Evolutionary conservation across 1,284 basidiomycete species (phyloP).

Genomic region (Melampsora americana): DNA sequence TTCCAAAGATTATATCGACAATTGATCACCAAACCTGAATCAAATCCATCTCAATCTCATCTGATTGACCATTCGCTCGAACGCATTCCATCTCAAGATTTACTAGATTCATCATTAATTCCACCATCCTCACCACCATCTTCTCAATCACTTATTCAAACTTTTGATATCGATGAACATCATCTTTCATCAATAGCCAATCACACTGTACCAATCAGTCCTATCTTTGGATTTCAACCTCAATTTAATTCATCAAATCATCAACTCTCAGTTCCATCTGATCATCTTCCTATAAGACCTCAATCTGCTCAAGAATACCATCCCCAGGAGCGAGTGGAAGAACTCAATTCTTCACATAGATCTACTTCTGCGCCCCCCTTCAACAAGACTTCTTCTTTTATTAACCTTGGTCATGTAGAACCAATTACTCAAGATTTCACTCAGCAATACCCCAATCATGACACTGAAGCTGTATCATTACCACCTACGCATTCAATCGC

Average conservation of each 20-base stretch:
- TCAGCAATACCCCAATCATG: neutral
- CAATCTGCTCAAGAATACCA: neutral
- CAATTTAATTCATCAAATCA: neutral
- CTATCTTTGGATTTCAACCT: neutral
- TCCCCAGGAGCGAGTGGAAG: neutral
- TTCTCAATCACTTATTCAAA: neutral
- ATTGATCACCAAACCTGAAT: neutral
- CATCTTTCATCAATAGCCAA: neutral
- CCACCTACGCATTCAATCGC: neutral
- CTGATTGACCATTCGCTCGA: too few relatives aligned
- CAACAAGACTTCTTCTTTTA: conserved; percentile 26
- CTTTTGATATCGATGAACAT: conserved; percentile 8
- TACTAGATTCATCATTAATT: too few relatives aligned
- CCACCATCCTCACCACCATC: too few relatives aligned
- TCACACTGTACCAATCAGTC: neutral
- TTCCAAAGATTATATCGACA: conserved; percentile 2
- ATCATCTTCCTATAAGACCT: neutral
- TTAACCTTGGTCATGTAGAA: conserved; percentile 1
- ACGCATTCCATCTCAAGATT: too few relatives aligned
- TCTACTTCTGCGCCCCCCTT: conserved; percentile 4
- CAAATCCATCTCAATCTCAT: neutral
- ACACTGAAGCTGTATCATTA: neutral
- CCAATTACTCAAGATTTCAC: neutral
- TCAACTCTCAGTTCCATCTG: neutral
- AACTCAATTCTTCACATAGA: neutral